Evolutionary conservation across 73 alveolate genomes (phyloP), one percentile per base, ranked within the genome.

Genomic region (Durusdinium trenchii): DNA sequence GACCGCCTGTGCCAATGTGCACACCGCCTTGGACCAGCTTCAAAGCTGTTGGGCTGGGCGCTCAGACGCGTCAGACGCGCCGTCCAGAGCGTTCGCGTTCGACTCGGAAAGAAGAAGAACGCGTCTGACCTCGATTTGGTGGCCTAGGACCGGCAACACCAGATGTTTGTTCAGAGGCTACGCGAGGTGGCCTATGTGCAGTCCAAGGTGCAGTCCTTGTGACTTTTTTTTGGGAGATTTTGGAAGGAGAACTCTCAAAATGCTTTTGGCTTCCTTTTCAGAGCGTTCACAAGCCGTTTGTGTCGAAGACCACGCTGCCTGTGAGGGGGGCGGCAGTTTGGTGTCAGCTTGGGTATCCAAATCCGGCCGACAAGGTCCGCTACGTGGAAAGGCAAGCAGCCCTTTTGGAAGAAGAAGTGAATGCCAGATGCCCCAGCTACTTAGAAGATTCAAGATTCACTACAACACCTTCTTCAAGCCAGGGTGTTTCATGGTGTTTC

Each of bases 11-110:
- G 98, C 98, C 98, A 91, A 67, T 45, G 90, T 91, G 98, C 98
- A 75, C 98, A 23, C 90, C 6, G 46, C 98, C 60, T 57, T 91
- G 67, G 98, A 91, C 90, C 98, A 91, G 98, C 98, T 91, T 10
- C 98, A 91, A 69, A 91, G 98, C 90, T 91, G 90, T 76, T 91
- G 98, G 98, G 96, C 43, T n/a, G n/a, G n/a, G n/a, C n/a, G n/a
- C n/a, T n/a, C n/a, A n/a, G n/a, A n/a, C n/a, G n/a, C n/a, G n/a
- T n/a, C n/a, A n/a, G n/a, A n/a, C n/a, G n/a, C n/a, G n/a, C n/a
- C n/a, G n/a, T n/a, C n/a, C n/a, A n/a, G n/a, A n/a, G n/a, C n/a
- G n/a, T n/a, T n/a, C n/a, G n/a, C n/a, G n/a, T n/a, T n/a, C n/a
- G 30, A 60, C 73, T 23, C 6, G 3, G 0, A 60, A 60, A 60